Evolutionary conservation across 148 eudicot genomes (phyloP), one percentile per base, ranked within the genome.

Genomic region (Fallopia convolvulus): DNA sequence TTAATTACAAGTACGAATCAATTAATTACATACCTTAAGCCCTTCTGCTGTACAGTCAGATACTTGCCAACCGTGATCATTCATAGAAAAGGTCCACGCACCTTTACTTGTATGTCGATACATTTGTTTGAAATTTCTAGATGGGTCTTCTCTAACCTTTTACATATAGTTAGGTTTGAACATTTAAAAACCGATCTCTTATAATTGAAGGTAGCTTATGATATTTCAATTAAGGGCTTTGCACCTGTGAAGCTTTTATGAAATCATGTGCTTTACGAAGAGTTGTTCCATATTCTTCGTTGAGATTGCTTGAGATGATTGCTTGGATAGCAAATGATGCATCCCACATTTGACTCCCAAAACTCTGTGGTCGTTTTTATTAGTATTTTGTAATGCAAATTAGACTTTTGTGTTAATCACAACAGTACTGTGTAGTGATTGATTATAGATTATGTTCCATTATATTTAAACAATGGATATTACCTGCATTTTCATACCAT

Each of bases 31-130:
- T 75, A 88, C 94, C 86, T 87, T 91, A 8, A 91, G 83, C 7
- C 88, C 94, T 82, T 90, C 94, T 1, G 87, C 87, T 2, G 92
- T 90, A 81, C 90, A 89, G 58, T 90, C 92, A 5, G 94, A 90
- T 73, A 90, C 90, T 61, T 85, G 90, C 94, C 90, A 90, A 26
- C 94, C 94, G 72, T 91, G 92, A 72, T 89, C 95, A 79, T 82
- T 88, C 47, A 79, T 82, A 17, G 92, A 87, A 65, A 89, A 91
- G 14, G 94, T 82, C 94, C 94, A 90, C 4, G 86, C 79, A 3
- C 94, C 94, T 82, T 90, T 90, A 17, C 78, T 72, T 42, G 66
- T 86, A 74, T 88, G 90, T 33, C 90, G 80, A 55, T 88, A 89
- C 94, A 83, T 87, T 73, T 83, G 74, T 9, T 6, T 32, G 30